Conservation (phyloP, 176 grass and related monocot genomes). For the Hordeum marinum region DNA sequence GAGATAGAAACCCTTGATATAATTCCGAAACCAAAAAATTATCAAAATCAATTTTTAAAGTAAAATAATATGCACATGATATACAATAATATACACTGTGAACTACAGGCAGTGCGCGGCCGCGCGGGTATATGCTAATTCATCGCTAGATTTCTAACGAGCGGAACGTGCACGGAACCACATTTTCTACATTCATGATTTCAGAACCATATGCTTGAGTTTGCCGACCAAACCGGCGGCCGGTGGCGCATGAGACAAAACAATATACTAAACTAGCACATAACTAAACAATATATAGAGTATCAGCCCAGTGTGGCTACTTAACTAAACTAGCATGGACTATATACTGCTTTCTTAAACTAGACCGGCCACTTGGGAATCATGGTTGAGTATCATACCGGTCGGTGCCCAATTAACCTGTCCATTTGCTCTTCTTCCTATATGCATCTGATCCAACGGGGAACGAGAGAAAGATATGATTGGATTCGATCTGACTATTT, state of each 20-base stretch:
- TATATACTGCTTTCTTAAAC: background rate
- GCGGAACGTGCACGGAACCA: background rate
- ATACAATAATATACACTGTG: too few relatives aligned
- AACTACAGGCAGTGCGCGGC: too few relatives aligned
- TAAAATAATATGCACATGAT: too few relatives aligned
- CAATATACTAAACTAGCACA: background rate
- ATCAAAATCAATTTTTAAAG: too few relatives aligned
- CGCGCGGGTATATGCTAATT: too few relatives aligned
- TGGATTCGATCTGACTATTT: constrained; percentile 12
- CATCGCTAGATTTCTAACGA: constrained; percentile 2
- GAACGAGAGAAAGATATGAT: constrained; percentile 21
- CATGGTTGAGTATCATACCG: background rate
- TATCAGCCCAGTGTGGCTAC: background rate
- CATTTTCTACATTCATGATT: background rate
- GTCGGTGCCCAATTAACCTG: background rate
- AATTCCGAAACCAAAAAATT: too few relatives aligned
- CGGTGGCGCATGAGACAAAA: constrained; percentile 21
- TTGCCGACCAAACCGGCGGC: constrained; percentile 32
- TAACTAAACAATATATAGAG: too few relatives aligned
- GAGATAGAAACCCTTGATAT: too few relatives aligned
- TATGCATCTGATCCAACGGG: background rate
- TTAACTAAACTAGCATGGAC: background rate
- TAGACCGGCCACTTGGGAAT: background rate
- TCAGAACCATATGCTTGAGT: background rate
- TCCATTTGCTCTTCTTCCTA: background rate